Base-by-base conservation (phyloP, 176 grass and related monocot genomes). In the Sorghum bicolor region DNA sequence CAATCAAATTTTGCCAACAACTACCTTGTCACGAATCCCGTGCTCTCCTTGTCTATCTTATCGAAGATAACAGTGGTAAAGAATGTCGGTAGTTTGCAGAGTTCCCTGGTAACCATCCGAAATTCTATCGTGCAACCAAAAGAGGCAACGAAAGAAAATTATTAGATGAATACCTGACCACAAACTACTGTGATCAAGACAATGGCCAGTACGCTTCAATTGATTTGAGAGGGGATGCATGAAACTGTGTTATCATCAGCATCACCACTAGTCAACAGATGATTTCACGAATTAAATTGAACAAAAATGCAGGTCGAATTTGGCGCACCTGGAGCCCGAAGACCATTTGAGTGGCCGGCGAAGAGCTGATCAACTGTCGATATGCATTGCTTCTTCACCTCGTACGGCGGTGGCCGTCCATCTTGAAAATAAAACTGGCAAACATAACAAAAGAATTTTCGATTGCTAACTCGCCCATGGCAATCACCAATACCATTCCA, bases 81-180 rank as follows among this genome's bases (percentile, higher is more conserved):
- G 86, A 96, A 99, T 48, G 93, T 92, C 1, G 96, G 96, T 10
- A 99, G 24, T 77, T 94, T 99, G 93, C 96, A 99, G 66, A 99
- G 94, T 64, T 96, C 96, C 91, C 94, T 99, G 77, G 96, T 99
- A 68, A 94, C 86, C 69, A 87, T 76, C 84, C 94, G 91, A 72
- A 96, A 99, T 78, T 99, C 96, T 99, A 31, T 69, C n/a, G 17
- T 19, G 8, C 55, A 89, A 72, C 16, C 33, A 75, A 75, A 80
- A 36, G 22, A 82, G 17, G 48, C 14, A 37, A 38, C 38, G 44
- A 31, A 36, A 36, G 26, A 58, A 16, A 74, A 44, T 4, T 20
- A 76, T 88, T 70, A 89, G 50, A 7, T 26, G 78, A 61, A 33
- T 60, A 16, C 41, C 15, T 64, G 22, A 40, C 29, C 3, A 41